Conservation (phyloP, 192 early-diverging fungal species). For the Backusella liffmaniae region DNA sequence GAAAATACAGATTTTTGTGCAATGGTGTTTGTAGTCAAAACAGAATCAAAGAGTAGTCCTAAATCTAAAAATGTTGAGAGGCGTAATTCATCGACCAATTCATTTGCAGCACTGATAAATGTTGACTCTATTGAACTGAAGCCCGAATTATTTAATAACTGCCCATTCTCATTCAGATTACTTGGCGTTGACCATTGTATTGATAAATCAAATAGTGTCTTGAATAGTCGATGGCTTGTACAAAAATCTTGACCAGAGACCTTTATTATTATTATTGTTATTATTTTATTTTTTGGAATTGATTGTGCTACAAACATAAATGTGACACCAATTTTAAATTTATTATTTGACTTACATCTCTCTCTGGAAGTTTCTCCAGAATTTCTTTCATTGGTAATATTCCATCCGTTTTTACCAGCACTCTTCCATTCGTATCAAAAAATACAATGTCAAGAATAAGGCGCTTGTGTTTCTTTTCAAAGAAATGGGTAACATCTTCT, state of each 20-base stretch:
- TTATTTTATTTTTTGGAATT: not conserved
- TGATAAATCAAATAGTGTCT: constrained; percentile 10
- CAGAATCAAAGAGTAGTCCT: constrained; percentile 15
- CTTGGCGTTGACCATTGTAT: constrained; percentile 17
- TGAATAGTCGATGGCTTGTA: constrained; percentile 13
- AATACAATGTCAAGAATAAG: constrained; percentile 33
- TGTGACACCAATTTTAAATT: not conserved
- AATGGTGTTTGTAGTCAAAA: constrained; percentile 26
- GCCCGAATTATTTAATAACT: not conserved
- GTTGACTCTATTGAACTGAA: not conserved
- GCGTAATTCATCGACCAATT: constrained; percentile 4
- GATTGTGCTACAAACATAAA: not conserved
- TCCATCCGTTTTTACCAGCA: constrained; percentile 39
- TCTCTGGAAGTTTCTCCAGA: constrained; percentile 2
- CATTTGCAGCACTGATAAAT: constrained; percentile 14
- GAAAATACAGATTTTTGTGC: constrained; percentile 6
- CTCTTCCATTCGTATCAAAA: constrained; percentile 33
- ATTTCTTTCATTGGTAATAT: constrained; percentile 39
- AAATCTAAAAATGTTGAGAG: constrained; percentile 12
- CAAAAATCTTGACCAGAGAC: constrained; percentile 3
- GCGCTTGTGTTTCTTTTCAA: constrained; percentile 19
- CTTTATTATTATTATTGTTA: not conserved
- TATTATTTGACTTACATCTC: constrained; percentile 19
- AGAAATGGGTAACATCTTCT: not conserved
- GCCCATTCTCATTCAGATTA: not conserved